Evolutionary conservation across 2,329 filamentous ascomycete genomes (phyloP).

Genomic region (Fusarium haematococcum): DNA sequence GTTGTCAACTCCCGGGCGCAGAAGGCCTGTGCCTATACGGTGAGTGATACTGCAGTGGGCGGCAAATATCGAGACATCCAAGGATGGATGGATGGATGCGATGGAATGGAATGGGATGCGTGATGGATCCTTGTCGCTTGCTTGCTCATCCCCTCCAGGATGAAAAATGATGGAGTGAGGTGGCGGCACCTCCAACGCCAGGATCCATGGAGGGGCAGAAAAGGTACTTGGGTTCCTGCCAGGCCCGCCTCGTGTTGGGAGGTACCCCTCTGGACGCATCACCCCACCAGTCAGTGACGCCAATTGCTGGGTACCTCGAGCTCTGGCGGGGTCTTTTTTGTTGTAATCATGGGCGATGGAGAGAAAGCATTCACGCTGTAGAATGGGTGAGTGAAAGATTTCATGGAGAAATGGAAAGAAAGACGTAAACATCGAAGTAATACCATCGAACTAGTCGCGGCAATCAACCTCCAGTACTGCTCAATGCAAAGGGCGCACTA

Average conservation of each 20-base stretch:
- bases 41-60: conserved; percentile 17
- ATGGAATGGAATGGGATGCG: background rate
- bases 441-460: background rate
- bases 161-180: conserved; percentile 24
- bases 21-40: background rate
- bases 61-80: conserved; percentile 12
- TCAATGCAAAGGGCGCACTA: conserved; percentile 1
- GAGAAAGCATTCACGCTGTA: background rate
- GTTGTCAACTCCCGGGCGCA: background rate
- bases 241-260: background rate
- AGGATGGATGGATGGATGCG: background rate
- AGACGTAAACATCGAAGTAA: background rate
- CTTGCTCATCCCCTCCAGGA: background rate
- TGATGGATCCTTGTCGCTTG: background rate
- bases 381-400: background rate
- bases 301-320: conserved; percentile 9
- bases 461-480: background rate
- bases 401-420: background rate
- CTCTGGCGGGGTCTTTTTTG: conserved; percentile 23
- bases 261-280: conserved; percentile 32
- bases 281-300: conserved; percentile 29
- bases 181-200: conserved; percentile 10
- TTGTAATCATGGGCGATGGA: background rate
- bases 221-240: conserved; percentile 11
- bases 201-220: conserved; percentile 28